Percentiles rank a stretch among this genome's conserved stretches.
These are phyloP conservation scores for Boletus rufocinnamomeus DNA, from an alignment of 768 basidiomycete species.

Conservation along the genomic window DNA sequence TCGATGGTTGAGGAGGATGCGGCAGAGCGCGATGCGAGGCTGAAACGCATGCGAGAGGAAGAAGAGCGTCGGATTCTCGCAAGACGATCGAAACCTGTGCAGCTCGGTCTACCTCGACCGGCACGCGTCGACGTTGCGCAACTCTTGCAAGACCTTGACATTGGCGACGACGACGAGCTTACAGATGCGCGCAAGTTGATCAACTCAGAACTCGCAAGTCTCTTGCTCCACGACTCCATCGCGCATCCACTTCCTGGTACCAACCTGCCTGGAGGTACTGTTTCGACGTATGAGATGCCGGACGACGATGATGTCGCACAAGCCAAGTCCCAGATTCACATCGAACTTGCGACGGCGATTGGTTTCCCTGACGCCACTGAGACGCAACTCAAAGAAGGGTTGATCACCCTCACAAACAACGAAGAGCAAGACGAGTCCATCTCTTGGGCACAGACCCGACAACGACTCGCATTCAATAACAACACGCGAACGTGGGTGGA, in stretches of 20 bases:
- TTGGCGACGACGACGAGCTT: slow-evolving; percentile 50
- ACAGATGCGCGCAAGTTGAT: slow-evolving; percentile 62
- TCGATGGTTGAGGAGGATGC: slow-evolving; percentile 74
- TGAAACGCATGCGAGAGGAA: slow-evolving; percentile 66
- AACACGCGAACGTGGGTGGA: slow-evolving; percentile 66
- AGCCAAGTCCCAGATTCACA: slow-evolving; percentile 73
- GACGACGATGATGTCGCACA: slow-evolving; percentile 69
- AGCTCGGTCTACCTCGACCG: slow-evolving; percentile 82
- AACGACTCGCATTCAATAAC: slow-evolving; percentile 64
- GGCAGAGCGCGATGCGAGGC: slow-evolving; percentile 81
- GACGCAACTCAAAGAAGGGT: slow-evolving; percentile 75
- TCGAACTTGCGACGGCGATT: slow-evolving; percentile 75
- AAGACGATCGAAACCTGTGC: slow-evolving; percentile 77
- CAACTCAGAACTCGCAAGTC: slow-evolving; percentile 71
- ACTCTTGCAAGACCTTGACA: slow-evolving; percentile 60
- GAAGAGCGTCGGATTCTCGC: slow-evolving; percentile 82
- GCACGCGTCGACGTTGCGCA: slow-evolving; percentile 72
- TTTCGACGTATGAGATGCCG: slow-evolving; percentile 72
- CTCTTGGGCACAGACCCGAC: slow-evolving; percentile 79
- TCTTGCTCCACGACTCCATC: slow-evolving; percentile 88
- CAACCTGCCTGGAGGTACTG: slow-evolving; percentile 66
- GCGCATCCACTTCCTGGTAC: slow-evolving; percentile 89
- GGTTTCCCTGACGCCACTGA: slow-evolving; percentile 86
- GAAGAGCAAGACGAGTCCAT: slow-evolving; percentile 60
- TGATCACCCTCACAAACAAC: slow-evolving; percentile 61